Conservation (phyloP, 2,329 filamentous ascomycete species). For the Cryoendolithus antarcticus region DNA sequence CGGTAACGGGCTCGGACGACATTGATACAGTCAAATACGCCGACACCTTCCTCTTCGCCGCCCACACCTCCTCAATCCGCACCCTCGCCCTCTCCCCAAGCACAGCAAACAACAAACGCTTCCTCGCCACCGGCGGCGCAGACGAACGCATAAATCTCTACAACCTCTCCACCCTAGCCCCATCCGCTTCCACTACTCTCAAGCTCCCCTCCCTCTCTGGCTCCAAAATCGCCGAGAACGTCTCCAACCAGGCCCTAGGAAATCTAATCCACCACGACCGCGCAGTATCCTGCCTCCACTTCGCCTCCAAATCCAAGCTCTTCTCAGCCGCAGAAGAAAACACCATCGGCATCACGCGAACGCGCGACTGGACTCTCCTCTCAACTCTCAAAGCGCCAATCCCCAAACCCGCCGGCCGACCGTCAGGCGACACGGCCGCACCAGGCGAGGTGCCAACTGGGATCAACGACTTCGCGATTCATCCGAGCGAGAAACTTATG, state of each 20-base stretch:
- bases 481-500: constrained; percentile 95
- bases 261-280: constrained; percentile 76
- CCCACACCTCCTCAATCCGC: constrained; percentile 79
- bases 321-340: constrained; percentile 84
- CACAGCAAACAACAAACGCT: constrained; percentile 55
- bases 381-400: constrained; percentile 81
- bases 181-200: constrained; percentile 46
- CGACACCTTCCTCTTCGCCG: constrained; percentile 92
- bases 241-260: constrained; percentile 77
- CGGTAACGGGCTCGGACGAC: constrained; percentile 5
- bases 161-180: constrained; percentile 53
- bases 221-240: constrained; percentile 68
- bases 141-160: constrained; percentile 95
- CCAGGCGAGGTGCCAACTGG: constrained; percentile 72
- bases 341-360: constrained; percentile 74
- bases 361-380: constrained; percentile 78
- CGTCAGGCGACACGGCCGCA: constrained; percentile 80
- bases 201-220: constrained; percentile 50
- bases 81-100: constrained; percentile 69
- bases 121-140: constrained; percentile 80
- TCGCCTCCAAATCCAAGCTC: constrained; percentile 77
- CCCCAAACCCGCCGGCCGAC: constrained; percentile 65
- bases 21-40: constrained; percentile 56
- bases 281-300: constrained; percentile 65
- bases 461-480: constrained; percentile 88